Base-by-base conservation (phyloP, 495 filamentous ascomycete species). In the Apodospora peruviana region DNA sequence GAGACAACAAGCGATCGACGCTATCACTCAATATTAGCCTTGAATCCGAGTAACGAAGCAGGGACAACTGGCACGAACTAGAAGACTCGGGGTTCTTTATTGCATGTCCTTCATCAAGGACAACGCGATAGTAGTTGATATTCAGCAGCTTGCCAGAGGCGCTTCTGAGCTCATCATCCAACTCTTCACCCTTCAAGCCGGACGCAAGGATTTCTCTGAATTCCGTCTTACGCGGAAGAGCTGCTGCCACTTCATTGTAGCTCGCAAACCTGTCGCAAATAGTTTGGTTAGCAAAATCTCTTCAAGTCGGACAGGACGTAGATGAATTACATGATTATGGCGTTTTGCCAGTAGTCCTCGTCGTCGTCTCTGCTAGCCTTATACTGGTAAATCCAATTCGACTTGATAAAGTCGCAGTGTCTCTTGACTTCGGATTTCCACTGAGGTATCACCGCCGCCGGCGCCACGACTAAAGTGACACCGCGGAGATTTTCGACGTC, bases 361-460 rank as follows among this genome's bases (percentile, higher is more conserved):
- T 14, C 27, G 27, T 32, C 27, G 27, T 7, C 7, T 7, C 27
- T 32, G 27, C 27, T 7, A 14, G 7, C 7, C 14, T 32, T 32
- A 14, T 32, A 32, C 27, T 32, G 27, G 7, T 7, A 7, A 32
- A 32, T 32, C 27, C 7, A 32, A n/a, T n/a, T n/a, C n/a, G n/a
- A n/a, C n/a, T n/a, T n/a, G n/a, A n/a, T 32, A 7, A 14, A 14
- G 23, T 51, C 35, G 22, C 24, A 66, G 55, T 87, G 84, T 12
- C 74, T 72, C 32, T 72, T 59, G 10, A 84, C 79, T 53, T 86
- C 82, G 3, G 70, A 71, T 48, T 69, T 75, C 84, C 84, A 88
- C 55, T 87, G 85, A 39, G 73, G 78, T 72, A 87, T 81, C 5
- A 86, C 76, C 18, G 76, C 76, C 2, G 86, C 75, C 2, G 84